Evolutionary conservation across 169 alveolate genomes (phyloP).

Genomic region (Plasmodium gonderi): DNA sequence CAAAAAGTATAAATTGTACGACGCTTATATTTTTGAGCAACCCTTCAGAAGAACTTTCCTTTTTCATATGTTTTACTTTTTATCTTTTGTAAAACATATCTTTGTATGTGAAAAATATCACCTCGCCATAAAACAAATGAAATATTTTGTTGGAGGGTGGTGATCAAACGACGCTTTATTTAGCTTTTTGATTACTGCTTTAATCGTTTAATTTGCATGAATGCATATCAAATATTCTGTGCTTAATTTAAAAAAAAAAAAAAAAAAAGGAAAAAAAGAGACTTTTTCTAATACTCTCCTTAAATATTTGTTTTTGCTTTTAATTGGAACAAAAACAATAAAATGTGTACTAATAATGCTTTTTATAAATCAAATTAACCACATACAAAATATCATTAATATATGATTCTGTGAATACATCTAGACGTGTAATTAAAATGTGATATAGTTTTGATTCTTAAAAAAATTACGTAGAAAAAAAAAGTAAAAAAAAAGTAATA

Average conservation of each 20-base stretch:
- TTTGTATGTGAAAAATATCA: background rate
- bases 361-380: background rate
- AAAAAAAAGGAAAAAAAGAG: no score
- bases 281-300: background rate
- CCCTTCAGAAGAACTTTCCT: slow-evolving; percentile 1
- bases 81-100: background rate
- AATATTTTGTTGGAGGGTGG: background rate
- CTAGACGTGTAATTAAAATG: background rate
- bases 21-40: background rate
- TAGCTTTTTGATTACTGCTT: background rate
- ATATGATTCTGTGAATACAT: background rate
- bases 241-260: background rate
- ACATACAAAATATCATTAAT: background rate
- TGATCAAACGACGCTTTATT: background rate
- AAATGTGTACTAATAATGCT: background rate
- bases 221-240: background rate
- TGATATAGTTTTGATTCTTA: background rate
- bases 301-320: background rate
- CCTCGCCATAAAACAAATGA: background rate
- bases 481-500: background rate
- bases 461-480: background rate
- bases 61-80: background rate
- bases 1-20: background rate
- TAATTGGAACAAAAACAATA: background rate
- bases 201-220: background rate